phyloP scores from a whole-genome alignment of 2,329 filamentous ascomycete species.

The Aspergillus arachidicola region DNA sequence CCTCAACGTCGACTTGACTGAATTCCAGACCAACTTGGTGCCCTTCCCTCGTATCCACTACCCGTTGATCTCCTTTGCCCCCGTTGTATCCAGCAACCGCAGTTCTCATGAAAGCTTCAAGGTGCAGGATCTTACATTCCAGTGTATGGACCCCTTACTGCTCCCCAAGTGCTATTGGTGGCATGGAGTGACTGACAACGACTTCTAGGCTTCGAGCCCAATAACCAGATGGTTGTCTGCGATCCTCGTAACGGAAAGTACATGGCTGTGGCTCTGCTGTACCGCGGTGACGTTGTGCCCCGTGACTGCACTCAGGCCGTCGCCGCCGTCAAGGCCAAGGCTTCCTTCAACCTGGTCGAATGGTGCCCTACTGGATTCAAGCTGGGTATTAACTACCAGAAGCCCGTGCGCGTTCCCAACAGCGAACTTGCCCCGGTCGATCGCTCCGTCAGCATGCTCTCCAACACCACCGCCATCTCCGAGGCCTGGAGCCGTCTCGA shows the following conservation, averaged over 20 bases:
- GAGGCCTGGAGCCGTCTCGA: slow-evolving; percentile 67
- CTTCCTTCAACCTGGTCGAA: slow-evolving; percentile 67
- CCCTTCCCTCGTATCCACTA: slow-evolving; percentile 70
- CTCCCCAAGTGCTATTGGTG: not conserved
- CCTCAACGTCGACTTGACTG: slow-evolving; percentile 68
- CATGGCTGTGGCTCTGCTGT: slow-evolving; percentile 68
- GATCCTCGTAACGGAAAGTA: slow-evolving; percentile 69
- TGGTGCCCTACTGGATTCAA: slow-evolving; percentile 73
- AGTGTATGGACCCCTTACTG: slow-evolving; percentile 50
- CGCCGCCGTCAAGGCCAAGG: slow-evolving; percentile 64
- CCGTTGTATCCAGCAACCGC: slow-evolving; percentile 68
- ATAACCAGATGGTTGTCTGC: slow-evolving; percentile 72
- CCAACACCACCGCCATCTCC: slow-evolving; percentile 68
- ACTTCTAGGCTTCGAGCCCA: slow-evolving; percentile 61
- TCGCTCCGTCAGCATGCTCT: slow-evolving; percentile 63
- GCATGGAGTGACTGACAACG: slow-evolving; percentile 11
- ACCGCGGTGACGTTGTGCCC: slow-evolving; percentile 67
- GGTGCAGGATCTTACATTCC: slow-evolving; percentile 71
- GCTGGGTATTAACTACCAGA: slow-evolving; percentile 68
- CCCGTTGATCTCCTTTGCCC: slow-evolving; percentile 66
- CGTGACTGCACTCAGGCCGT: slow-evolving; percentile 63
- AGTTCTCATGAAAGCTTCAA: slow-evolving; percentile 87
- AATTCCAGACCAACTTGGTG: slow-evolving; percentile 71
- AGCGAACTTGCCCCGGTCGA: slow-evolving; percentile 58
- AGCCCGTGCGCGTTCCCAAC: slow-evolving; percentile 55